These are phyloP conservation scores for Fusarium euwallaceae DNA, from an alignment of 2,329 filamentous ascomycete genomes.

Conservation along the genomic window DNA sequence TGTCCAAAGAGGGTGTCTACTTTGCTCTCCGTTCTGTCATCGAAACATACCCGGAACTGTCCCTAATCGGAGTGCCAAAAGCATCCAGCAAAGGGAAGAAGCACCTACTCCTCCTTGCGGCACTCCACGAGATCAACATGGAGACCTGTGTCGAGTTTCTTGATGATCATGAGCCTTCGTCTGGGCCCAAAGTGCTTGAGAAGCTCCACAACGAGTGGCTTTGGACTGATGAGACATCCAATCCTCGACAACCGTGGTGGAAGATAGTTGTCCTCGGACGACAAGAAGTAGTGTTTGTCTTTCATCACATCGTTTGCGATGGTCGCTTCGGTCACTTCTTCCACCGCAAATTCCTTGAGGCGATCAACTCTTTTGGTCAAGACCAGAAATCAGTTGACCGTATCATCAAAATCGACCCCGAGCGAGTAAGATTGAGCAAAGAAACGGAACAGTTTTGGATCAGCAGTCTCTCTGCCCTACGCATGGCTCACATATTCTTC, in stretches of 20 bases:
- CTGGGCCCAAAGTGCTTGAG: conserved; percentile 12
- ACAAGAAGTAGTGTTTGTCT: conserved; percentile 30
- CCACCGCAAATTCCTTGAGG: conserved; percentile 26
- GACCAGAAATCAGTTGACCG: neutral
- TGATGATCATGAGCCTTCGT: neutral
- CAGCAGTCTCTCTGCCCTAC: conserved; percentile 7
- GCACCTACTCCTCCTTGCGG: conserved; percentile 14
- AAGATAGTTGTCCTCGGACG: conserved; percentile 30
- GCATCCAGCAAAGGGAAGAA: neutral
- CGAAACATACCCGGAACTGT: conserved; percentile 18
- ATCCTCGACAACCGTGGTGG: conserved; percentile 26
- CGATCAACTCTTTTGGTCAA: conserved; percentile 12
- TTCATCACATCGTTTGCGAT: conserved; percentile 34
- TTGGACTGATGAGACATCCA: conserved; percentile 23
- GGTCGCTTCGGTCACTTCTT: conserved; percentile 28
- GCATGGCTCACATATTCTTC: conserved; percentile 13
- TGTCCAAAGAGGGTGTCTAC: conserved; percentile 11
- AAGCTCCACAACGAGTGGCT: conserved; percentile 31
- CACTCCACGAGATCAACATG: conserved; percentile 30
- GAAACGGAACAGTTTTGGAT: conserved; percentile 13
- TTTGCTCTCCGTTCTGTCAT: conserved; percentile 16
- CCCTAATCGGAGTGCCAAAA: conserved; percentile 6
- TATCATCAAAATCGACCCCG: conserved; percentile 18
- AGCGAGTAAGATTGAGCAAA: conserved; percentile 11
- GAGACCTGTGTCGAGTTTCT: conserved; percentile 27